Conservation (phyloP, 179 eudicot genomes). For the Carnegiea gigantea region DNA sequence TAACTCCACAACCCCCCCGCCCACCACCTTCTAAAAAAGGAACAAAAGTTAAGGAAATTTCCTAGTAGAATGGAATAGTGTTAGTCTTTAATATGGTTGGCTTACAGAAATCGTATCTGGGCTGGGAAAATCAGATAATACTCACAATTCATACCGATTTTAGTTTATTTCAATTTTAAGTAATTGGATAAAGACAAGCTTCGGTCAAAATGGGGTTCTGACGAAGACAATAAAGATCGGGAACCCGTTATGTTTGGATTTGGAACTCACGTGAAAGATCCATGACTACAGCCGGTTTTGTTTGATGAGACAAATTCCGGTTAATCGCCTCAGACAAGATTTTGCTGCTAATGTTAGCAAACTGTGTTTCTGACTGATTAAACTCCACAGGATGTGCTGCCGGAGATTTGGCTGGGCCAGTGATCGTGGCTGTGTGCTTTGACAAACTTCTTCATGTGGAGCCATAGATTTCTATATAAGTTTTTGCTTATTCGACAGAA, state of each 20-base stretch:
- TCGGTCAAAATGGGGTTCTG: neutral
- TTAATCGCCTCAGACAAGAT: neutral
- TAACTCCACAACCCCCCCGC: neutral
- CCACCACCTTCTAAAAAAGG: too few relatives aligned
- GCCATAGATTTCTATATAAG: conserved; percentile 26
- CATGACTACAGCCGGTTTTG: neutral
- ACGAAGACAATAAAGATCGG: neutral
- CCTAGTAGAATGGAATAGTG: neutral
- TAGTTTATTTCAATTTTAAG: neutral
- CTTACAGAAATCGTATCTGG: neutral
- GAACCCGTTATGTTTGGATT: neutral
- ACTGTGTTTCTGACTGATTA: neutral
- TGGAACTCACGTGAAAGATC: neutral
- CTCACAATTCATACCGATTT: neutral
- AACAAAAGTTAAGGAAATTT: neutral
- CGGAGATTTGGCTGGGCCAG: conserved; percentile 85
- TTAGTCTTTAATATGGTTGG: neutral
- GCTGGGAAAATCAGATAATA: neutral
- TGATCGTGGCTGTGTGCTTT: conserved; percentile 56
- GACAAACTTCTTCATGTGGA: conserved; percentile 49
- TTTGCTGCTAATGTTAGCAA: neutral
- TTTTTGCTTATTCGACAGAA: conserved; percentile 4
- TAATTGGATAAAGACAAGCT: neutral
- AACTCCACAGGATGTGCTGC: conserved; percentile 63
- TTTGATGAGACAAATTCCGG: neutral